Conservation (phyloP, 2,329 filamentous ascomycete genomes). For the Penicillium sp. region DNA sequence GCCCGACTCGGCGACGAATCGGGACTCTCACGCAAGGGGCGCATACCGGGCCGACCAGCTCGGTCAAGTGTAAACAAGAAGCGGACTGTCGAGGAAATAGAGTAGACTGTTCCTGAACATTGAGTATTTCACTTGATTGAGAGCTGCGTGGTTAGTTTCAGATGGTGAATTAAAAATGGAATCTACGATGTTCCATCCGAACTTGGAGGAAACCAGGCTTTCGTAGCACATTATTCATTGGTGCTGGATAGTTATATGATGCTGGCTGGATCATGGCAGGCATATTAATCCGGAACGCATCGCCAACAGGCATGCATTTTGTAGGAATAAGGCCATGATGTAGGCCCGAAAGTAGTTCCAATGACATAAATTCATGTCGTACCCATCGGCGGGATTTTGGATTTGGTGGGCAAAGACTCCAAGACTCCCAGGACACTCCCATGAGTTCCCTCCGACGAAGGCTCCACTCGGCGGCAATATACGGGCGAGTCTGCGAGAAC, state of each 20-base stretch:
- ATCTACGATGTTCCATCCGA: background rate
- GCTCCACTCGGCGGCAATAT: constrained; percentile 5
- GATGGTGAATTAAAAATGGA: background rate
- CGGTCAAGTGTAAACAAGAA: constrained; percentile 16
- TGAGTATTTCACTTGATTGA: background rate
- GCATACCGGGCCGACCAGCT: constrained; percentile 20
- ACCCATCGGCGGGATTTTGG: constrained; percentile 6
- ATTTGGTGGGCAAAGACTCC: background rate
- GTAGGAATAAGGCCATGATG: background rate
- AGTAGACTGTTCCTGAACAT: background rate
- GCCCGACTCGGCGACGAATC: constrained; percentile 8
- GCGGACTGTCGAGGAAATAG: background rate
- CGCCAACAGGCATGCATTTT: background rate
- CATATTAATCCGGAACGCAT: background rate
- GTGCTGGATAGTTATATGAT: background rate
- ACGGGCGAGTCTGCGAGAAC: background rate
- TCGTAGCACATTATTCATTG: background rate
- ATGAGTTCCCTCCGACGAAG: background rate
- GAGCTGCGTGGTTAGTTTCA: background rate
- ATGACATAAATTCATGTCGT: constrained; percentile 3
- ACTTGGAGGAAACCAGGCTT: background rate
- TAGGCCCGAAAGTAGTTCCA: background rate
- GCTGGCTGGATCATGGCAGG: background rate
- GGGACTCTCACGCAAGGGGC: constrained; percentile 24
- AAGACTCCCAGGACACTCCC: background rate